These are phyloP conservation scores for Fagopyrum tataricum DNA, from an alignment of 148 eudicot species.

Conservation along the genomic window DNA sequence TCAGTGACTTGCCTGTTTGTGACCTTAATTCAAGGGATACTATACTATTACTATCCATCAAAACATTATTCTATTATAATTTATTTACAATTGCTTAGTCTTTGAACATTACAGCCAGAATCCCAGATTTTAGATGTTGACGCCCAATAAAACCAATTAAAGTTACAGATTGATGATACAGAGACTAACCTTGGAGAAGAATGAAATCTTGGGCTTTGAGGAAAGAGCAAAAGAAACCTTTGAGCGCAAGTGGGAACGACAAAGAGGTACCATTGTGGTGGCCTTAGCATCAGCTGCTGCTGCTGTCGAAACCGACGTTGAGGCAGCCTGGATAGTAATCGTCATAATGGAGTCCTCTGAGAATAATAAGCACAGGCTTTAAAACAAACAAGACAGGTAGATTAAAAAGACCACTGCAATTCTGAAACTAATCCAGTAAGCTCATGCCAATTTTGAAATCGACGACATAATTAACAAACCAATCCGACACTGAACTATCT, in stretches of 20 bases:
- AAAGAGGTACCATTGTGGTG: background rate
- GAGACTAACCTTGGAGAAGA: constrained; percentile 2
- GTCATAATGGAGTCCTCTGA: background rate
- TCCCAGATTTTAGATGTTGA: background rate
- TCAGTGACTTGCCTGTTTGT: no score
- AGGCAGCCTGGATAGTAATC: background rate
- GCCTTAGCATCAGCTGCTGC: background rate
- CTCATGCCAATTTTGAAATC: no score
- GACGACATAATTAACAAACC: no score
- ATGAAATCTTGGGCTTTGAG: background rate
- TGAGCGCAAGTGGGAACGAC: background rate
- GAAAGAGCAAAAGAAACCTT: constrained; percentile 6
- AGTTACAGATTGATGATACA: background rate
- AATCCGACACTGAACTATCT: no score
- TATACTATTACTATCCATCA: no score
- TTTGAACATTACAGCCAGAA: background rate
- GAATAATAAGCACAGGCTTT: no score
- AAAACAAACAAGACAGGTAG: no score
- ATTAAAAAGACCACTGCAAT: no score
- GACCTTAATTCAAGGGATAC: background rate
- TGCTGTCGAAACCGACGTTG: background rate
- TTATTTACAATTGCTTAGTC: background rate
- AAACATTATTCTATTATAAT: no score
- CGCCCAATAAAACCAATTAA: background rate
- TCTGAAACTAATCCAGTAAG: no score